Evolutionary conservation across 805 yeast species (phyloP).

Genomic region (Clavispora carvajalis): DNA sequence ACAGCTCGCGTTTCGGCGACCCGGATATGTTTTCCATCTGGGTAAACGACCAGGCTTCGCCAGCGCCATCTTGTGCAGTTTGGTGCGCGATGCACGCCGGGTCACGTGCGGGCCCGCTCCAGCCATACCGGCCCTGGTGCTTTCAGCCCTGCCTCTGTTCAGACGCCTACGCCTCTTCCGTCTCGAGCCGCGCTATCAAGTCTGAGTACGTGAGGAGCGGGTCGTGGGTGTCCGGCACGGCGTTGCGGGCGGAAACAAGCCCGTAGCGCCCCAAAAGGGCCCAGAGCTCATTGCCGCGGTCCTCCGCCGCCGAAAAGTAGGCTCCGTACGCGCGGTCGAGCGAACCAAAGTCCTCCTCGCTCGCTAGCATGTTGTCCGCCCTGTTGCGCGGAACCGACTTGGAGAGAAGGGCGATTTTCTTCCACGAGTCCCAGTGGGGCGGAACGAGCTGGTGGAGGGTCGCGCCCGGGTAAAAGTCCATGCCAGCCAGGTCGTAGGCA

Average conservation of each 20-base stretch:
- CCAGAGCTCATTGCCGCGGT: not conserved
- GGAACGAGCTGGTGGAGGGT: constrained; percentile 35
- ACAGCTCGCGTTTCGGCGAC: constrained; percentile 12
- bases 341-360: constrained; percentile 13
- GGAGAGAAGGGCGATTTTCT: constrained; percentile 39
- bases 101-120: not conserved
- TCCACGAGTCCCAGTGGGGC: constrained; percentile 46
- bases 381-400: constrained; percentile 18
- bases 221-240: not conserved
- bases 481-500: constrained; percentile 6
- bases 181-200: not conserved
- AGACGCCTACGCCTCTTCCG: too few species aligned
- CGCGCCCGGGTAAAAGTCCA: constrained; percentile 2
- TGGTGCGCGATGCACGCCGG: constrained; percentile 1
- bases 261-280: not conserved
- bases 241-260: not conserved
- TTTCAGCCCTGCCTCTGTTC: too few species aligned
- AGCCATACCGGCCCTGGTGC: too few species aligned
- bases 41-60: not conserved
- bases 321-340: constrained; percentile 15
- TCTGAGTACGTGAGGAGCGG: not conserved
- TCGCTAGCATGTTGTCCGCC: constrained; percentile 10
- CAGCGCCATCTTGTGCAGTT: not conserved
- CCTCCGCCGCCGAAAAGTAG: constrained; percentile 1
- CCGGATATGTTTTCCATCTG: not conserved